Evolutionary conservation across 805 yeast species (phyloP).

Genomic region (Naumovozyma baii): DNA sequence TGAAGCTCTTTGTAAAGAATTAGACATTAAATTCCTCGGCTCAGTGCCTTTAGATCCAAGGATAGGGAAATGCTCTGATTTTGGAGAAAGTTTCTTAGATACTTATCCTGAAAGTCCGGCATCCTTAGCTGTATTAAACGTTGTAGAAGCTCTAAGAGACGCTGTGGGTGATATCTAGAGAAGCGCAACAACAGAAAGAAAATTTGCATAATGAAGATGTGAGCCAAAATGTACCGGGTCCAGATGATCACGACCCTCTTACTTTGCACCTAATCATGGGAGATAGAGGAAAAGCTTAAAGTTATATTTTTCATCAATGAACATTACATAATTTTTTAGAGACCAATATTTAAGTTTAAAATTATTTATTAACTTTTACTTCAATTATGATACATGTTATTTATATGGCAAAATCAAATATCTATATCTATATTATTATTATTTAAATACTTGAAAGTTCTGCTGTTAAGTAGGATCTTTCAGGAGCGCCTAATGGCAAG

Average conservation of each 20-base stretch:
- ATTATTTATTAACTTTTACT: background rate
- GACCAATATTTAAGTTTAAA: no score
- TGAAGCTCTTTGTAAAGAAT: slow-evolving; percentile 66
- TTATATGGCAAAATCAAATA: no score
- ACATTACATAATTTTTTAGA: no score
- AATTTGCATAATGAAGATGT: no score
- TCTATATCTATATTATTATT: background rate
- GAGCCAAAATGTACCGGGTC: no score
- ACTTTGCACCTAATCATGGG: no score
- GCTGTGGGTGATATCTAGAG: slow-evolving; percentile 33
- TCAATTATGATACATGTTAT: background rate
- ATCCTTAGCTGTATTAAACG: slow-evolving; percentile 70
- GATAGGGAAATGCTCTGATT: slow-evolving; percentile 80
- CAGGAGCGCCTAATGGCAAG: slow-evolving; percentile 22
- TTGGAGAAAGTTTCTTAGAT: slow-evolving; percentile 77
- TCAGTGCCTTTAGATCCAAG: slow-evolving; percentile 94
- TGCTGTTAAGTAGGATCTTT: slow-evolving; percentile 28
- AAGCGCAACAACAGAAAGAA: background rate
- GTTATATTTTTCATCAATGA: no score
- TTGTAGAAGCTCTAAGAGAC: slow-evolving; percentile 64
- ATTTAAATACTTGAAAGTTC: slow-evolving; percentile 1
- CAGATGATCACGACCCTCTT: no score
- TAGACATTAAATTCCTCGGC: slow-evolving; percentile 73
- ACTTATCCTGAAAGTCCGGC: slow-evolving; percentile 88
- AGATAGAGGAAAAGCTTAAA: no score